phyloP scores from a whole-genome alignment of 2,329 filamentous ascomycete species.

The Diaporthe vaccinii region DNA sequence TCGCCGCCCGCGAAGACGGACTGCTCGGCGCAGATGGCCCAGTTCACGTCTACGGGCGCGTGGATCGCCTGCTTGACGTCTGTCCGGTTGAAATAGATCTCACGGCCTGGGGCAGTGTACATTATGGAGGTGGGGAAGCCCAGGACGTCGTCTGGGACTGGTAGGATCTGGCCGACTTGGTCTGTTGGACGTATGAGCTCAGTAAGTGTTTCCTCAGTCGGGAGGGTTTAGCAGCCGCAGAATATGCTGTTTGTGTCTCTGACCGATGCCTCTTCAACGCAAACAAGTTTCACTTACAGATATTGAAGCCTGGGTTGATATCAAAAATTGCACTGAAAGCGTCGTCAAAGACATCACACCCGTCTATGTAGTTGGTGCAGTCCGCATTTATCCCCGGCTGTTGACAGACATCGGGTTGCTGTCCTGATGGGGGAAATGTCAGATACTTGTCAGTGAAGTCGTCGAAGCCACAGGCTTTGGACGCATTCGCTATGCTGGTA shows the following conservation, averaged over 20 bases:
- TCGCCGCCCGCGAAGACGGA: constrained; percentile 59
- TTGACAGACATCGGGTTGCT: constrained; percentile 59
- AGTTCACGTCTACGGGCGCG: constrained; percentile 52
- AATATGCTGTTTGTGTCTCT: neutral
- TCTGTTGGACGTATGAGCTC: constrained; percentile 64
- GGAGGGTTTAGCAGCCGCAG: neutral
- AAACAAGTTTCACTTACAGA: neutral
- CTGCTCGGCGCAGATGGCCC: constrained; percentile 66
- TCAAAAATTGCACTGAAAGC: constrained; percentile 64
- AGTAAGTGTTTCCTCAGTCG: neutral
- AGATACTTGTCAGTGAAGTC: constrained; percentile 70
- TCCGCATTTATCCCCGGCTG: constrained; percentile 57
- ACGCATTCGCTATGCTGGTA: constrained; percentile 60
- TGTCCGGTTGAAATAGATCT: constrained; percentile 78
- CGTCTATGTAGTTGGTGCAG: constrained; percentile 56
- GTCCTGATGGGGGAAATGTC: constrained; percentile 73
- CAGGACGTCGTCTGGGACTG: constrained; percentile 37
- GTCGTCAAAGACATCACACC: constrained; percentile 66
- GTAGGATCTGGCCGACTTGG: constrained; percentile 72
- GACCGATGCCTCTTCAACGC: neutral
- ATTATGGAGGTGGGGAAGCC: constrained; percentile 68
- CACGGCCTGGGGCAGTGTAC: constrained; percentile 71
- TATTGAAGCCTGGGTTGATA: constrained; percentile 78
- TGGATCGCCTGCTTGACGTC: constrained; percentile 47
- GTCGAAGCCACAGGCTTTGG: constrained; percentile 71